Percentiles rank a stretch among this genome's conserved stretches.
These are phyloP conservation scores for Aspergillus ruber DNA, from an alignment of 2,329 filamentous ascomycete species.

Conservation along the genomic window DNA sequence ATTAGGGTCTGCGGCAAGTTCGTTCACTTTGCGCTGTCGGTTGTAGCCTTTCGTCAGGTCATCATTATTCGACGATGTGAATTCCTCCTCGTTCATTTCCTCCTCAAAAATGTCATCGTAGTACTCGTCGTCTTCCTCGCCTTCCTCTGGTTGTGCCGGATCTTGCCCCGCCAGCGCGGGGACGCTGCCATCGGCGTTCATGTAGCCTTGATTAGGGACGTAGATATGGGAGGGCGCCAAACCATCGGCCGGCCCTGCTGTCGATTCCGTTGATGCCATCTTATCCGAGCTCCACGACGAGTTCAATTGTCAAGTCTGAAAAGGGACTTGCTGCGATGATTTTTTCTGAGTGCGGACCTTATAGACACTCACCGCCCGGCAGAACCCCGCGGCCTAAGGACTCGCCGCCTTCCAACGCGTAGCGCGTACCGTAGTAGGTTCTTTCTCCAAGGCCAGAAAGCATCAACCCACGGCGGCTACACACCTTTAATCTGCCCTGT, in stretches of 20 bases:
- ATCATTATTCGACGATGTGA: constrained; percentile 50
- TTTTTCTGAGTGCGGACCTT: constrained; percentile 18
- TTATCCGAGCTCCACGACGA: background rate
- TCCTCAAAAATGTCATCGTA: constrained; percentile 56
- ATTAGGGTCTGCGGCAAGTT: constrained; percentile 42
- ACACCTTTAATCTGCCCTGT: constrained; percentile 1
- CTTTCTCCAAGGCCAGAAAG: constrained; percentile 14
- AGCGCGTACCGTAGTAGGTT: constrained; percentile 10
- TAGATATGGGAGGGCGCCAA: constrained; percentile 43
- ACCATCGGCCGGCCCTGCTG: constrained; percentile 36
- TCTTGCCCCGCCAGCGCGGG: constrained; percentile 27
- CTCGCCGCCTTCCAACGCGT: background rate
- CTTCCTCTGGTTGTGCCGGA: constrained; percentile 37
- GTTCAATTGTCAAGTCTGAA: background rate
- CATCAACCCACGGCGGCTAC: constrained; percentile 1
- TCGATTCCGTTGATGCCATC: constrained; percentile 21
- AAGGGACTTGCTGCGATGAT: background rate
- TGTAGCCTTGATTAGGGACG: constrained; percentile 45
- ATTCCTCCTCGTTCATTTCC: constrained; percentile 49
- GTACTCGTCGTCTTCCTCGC: constrained; percentile 53
- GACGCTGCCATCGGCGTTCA: constrained; percentile 31
- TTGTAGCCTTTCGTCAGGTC: constrained; percentile 87
- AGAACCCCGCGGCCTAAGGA: constrained; percentile 28
- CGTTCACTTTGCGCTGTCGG: constrained; percentile 65
- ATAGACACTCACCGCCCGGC: constrained; percentile 25